Evolutionary conservation across 768 basidiomycete species (phyloP), one percentile per base, ranked within the genome.

Genomic region (Podaxis sp.): DNA sequence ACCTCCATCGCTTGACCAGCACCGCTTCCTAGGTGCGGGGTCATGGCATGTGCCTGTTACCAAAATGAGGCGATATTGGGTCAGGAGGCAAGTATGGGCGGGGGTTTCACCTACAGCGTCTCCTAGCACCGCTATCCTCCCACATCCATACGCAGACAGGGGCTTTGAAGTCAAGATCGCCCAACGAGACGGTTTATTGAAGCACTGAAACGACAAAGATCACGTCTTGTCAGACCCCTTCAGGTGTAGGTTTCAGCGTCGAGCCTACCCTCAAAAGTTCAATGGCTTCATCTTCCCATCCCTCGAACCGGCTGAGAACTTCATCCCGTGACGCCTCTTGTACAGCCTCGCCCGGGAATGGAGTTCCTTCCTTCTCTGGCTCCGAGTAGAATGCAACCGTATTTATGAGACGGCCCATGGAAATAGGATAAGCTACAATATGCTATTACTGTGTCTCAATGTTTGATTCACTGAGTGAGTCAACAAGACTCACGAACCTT

Each of bases 1-100:
- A 76, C 78, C 66, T 82, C 80, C 47, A 81, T 76, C 8, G 79
- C 80, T 67, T 81, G 79, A 3, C 80, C 80, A n/a, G 80, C 80
- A 29, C 80, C 80, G 9, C 79, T 77, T n/a, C 79, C 81, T 63
- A 77, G 76, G 70, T 80, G 77, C 4, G 81, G 76, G 1, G 73
- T 71, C 79, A 80, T 81, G 9, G 79, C 79, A 67, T 82, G 80
- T 37, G 80, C 78, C 75, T 74, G 55, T 41, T 25, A 12, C 12
- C 47, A 33, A 5, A 19, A 55, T 3, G 3, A 37, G 11, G 6
- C 24, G 27, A 47, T 40, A 7, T 11, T 51, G 46, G 33, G 38
- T 33, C 11, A 22, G n/a, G 37, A 5, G 29, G 55, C 3, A 17
- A n/a, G 15, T 8, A 50, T n/a, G 57, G 29, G 4, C 17, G 57